phyloP scores from a whole-genome alignment of 169 alveolate genomes.

The Cryptosporidium baileyi region DNA sequence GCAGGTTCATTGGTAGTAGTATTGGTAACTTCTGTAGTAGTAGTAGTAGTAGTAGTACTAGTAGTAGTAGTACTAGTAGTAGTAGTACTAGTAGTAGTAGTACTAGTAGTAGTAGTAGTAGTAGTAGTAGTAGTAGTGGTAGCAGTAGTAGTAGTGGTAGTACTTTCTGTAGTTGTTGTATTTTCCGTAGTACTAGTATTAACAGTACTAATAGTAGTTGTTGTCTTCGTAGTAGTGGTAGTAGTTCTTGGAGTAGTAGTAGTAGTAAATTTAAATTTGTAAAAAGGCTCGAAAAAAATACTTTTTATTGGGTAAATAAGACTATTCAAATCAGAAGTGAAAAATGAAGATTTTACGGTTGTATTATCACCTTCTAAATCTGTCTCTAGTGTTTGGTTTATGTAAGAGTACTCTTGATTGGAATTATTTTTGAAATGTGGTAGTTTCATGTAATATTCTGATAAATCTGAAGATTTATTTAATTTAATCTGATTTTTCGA shows the following conservation, averaged over 20 bases:
- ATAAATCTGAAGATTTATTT: no score
- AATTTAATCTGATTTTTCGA: no score
- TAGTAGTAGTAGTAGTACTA: constrained; percentile 9
- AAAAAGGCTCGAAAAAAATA: not conserved
- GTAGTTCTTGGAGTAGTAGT: not conserved
- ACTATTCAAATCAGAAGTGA: not conserved
- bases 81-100: constrained; percentile 13
- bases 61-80: constrained; percentile 15
- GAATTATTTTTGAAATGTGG: not conserved
- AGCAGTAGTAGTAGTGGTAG: constrained; percentile 30
- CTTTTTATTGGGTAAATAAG: constrained; percentile 31
- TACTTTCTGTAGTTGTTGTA: constrained; percentile 14
- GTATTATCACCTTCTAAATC: no score
- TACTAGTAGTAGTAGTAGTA: constrained; percentile 17
- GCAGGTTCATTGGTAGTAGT: constrained; percentile 4
- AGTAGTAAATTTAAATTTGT: not conserved
- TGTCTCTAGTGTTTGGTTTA: no score
- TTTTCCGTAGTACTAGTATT: constrained; percentile 6
- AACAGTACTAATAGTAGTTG: not conserved
- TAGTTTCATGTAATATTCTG: no score
- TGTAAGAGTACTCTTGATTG: no score
- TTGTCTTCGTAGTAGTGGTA: constrained; percentile 36
- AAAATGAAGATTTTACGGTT: constrained; percentile 4
- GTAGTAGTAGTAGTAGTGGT: constrained; percentile 11
- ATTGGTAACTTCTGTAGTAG: not conserved